Conservation (phyloP, 1,139 yeast genomes). For the Trichomonascaceae sp. region DNA sequence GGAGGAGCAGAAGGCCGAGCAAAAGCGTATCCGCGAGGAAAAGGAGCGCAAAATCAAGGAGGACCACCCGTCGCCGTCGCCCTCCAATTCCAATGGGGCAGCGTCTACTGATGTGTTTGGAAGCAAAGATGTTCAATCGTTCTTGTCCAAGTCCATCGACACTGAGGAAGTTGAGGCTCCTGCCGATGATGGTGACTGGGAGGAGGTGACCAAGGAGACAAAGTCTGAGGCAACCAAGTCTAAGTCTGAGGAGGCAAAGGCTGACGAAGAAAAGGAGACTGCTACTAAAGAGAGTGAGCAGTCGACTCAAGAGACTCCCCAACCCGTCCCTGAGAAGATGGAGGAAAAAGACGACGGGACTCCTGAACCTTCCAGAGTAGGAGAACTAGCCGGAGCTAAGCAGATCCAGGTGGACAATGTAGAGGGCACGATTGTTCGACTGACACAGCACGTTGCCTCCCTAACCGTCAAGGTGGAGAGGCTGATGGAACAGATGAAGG, state of each 20-base stretch:
- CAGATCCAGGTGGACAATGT: background rate
- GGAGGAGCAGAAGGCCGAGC: conserved; percentile 4
- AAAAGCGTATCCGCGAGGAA: conserved; percentile 4
- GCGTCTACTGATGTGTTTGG: conserved; percentile 37
- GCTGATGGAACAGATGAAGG: background rate
- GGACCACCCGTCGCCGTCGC: conserved; percentile 26
- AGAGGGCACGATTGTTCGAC: background rate
- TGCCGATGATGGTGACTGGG: conserved; percentile 8
- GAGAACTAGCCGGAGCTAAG: background rate
- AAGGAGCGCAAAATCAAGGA: conserved; percentile 27
- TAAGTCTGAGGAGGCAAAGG: conserved; percentile 1
- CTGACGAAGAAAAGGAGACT: background rate
- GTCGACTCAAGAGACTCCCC: background rate
- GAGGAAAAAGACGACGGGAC: background rate
- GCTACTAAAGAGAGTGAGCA: background rate
- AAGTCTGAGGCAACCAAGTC: conserved; percentile 3
- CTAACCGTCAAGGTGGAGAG: background rate
- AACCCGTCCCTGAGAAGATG: background rate
- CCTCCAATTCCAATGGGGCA: conserved; percentile 19
- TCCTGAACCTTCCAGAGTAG: background rate
- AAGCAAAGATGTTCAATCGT: conserved; percentile 34
- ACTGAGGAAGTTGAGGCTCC: conserved; percentile 34
- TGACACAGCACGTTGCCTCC: background rate
- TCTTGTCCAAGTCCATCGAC: conserved; percentile 38
- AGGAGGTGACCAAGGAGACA: conserved; percentile 4